Conservation (phyloP, 352 stramenopile genomes). For the Pythium coloratum region DNA sequence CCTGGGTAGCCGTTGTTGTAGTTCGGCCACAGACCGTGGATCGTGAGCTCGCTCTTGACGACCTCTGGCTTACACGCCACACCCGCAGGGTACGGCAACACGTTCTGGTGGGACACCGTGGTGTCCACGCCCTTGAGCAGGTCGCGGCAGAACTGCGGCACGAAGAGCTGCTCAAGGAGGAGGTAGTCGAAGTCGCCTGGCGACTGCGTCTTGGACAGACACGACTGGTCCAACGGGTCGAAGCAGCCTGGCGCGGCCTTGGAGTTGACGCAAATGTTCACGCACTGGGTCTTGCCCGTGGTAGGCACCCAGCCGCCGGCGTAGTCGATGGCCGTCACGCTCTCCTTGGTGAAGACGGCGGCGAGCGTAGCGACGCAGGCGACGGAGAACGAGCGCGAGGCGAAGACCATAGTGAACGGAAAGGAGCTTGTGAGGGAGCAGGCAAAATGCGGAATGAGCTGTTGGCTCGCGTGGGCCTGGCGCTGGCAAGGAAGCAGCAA, state of each 20-base stretch:
- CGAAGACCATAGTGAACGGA: constrained; percentile 3
- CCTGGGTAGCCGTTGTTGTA: constrained; percentile 72
- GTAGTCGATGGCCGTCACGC: constrained; percentile 49
- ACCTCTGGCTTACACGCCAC: constrained; percentile 42
- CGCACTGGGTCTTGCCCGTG: constrained; percentile 43
- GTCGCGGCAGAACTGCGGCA: constrained; percentile 78
- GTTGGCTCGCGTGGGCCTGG: background rate
- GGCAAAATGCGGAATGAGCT: constrained; percentile 11
- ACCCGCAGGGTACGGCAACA: constrained; percentile 60
- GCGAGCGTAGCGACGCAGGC: constrained; percentile 1
- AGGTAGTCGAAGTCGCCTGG: constrained; percentile 77
- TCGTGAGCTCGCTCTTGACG: constrained; percentile 57
- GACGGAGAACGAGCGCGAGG: constrained; percentile 6
- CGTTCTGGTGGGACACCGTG: constrained; percentile 76
- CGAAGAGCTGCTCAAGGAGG: constrained; percentile 73
- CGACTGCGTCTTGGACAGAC: constrained; percentile 52
- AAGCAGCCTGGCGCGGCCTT: constrained; percentile 53
- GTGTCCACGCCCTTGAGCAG: constrained; percentile 63
- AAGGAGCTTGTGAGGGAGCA: background rate
- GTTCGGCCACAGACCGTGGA: constrained; percentile 80
- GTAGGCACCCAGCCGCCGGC: constrained; percentile 52
- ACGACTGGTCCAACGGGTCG: constrained; percentile 40
- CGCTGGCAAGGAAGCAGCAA: background rate
- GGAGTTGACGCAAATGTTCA: constrained; percentile 68
- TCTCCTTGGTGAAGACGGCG: constrained; percentile 3